These are phyloP conservation scores for Miscanthus lutarioriparius DNA, from an alignment of 176 grass and related monocot species.

Conservation along the genomic window DNA sequence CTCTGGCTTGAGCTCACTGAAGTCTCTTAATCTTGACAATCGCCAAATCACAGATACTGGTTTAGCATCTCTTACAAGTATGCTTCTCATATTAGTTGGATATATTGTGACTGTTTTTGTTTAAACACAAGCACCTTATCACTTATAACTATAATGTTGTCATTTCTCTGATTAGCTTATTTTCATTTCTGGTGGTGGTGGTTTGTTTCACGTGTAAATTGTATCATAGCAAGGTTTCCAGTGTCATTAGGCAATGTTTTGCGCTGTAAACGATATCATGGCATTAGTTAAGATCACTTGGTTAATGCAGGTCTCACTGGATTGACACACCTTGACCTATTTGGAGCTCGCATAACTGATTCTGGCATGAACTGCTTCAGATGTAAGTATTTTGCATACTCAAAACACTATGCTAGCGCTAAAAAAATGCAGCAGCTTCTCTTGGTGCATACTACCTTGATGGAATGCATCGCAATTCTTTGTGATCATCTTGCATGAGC, in stretches of 20 bases:
- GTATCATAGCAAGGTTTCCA: background rate
- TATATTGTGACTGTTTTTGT: background rate
- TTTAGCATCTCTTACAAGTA: conserved; percentile 76
- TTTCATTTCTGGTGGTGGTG: background rate
- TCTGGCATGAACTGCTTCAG: conserved; percentile 75
- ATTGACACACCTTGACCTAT: too few species aligned
- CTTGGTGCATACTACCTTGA: background rate
- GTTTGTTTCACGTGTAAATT: conserved; percentile 14
- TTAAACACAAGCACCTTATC: background rate
- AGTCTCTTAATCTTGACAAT: conserved; percentile 90
- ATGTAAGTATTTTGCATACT: conserved; percentile 51
- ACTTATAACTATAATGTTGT: background rate
- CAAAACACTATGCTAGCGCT: conserved; percentile 4
- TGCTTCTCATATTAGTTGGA: conserved; percentile 14
- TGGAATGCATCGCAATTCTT: background rate
- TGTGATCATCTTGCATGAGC: background rate
- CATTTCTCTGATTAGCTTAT: background rate
- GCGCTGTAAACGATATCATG: background rate
- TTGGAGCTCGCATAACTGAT: conserved; percentile 23
- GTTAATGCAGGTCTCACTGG: conserved; percentile 40
- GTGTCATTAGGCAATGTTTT: background rate
- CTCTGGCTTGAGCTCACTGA: conserved; percentile 66
- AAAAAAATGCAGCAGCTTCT: background rate
- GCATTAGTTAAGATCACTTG: conserved; percentile 10
- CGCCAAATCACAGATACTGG: conserved; percentile 86